Evolutionary conservation across 495 filamentous ascomycete genomes (phyloP), one percentile per base, ranked within the genome.

Genomic region (Hypoxylon lienhwacheense): DNA sequence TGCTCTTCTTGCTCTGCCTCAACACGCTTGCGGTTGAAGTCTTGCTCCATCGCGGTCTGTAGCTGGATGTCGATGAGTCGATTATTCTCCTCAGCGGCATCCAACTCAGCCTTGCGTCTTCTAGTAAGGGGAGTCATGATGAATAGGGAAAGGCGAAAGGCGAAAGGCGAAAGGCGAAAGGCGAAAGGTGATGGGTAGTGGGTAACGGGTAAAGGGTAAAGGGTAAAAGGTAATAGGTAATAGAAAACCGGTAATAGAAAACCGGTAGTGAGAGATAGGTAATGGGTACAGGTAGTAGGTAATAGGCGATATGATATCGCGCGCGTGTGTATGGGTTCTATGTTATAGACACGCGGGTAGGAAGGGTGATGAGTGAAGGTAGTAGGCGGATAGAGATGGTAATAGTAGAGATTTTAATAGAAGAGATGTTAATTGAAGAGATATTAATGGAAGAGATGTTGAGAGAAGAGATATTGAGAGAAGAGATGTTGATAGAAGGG

Each of bases 21-120:
- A 11, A 1, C 7, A 5, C 5, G 14, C 26, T 20, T 24, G 10
- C 11, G 42, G 17, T 28, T 28, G 25, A n/a, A n/a, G n/a, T n/a
- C n/a, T n/a, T n/a, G n/a, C n/a, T n/a, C n/a, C n/a, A n/a, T n/a
- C 11, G 21, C 43, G 4, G 29, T 5, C 7, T 35, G 16, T 11
- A 36, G 31, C 25, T 25, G 29, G n/a, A 11, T 20, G 24, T 45
- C 14, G 16, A 24, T 15, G n/a, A n/a, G n/a, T 14, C 31, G 43
- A 4, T 20, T 4, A 4, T 36, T 35, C 11, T 33, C 15, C 7
- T 17, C 36, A 1, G 41, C 48, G 5, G 55, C 42, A 19, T 61
- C 51, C 12, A 47, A 26, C 26, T 61, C 41, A 7, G 58, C 58
- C 46, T 55, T 61, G 6, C 58, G 51, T 32, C 52, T 61, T 20